phyloP scores from a whole-genome alignment of 2,329 filamentous ascomycete species.

The Fusarium sp. region DNA sequence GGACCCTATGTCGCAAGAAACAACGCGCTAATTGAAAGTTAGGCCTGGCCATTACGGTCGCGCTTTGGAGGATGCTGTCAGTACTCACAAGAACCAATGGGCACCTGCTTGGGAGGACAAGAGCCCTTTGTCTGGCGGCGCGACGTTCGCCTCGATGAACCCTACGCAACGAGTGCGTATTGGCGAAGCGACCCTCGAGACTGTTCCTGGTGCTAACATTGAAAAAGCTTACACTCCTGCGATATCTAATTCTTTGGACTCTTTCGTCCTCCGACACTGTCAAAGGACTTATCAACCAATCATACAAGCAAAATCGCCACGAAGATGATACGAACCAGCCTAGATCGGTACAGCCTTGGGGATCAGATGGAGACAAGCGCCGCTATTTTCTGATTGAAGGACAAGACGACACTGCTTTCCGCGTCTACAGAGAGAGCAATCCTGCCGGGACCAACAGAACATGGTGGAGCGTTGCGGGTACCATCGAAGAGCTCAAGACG shows the following conservation, averaged over 20 bases:
- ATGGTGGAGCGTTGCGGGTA: conserved; percentile 93
- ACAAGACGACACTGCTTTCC: conserved; percentile 90
- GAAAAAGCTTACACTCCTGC: conserved; percentile 79
- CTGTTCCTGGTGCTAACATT: conserved; percentile 6
- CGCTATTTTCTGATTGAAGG: conserved; percentile 95
- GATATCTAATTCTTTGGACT: conserved; percentile 86
- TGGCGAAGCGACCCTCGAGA: not conserved
- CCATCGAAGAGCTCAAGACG: conserved; percentile 82
- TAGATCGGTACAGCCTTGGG: conserved; percentile 90
- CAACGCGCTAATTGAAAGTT: conserved; percentile 30
- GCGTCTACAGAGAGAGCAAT: conserved; percentile 93
- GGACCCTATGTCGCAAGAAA: not conserved
- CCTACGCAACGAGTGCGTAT: conserved; percentile 79
- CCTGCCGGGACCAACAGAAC: conserved; percentile 77
- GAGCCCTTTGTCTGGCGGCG: conserved; percentile 83
- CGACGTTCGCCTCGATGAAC: conserved; percentile 83
- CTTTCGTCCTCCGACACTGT: conserved; percentile 87
- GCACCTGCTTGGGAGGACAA: conserved; percentile 81
- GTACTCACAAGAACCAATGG: conserved; percentile 89
- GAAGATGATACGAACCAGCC: conserved; percentile 84
- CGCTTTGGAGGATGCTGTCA: conserved; percentile 91
- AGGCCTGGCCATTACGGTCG: conserved; percentile 93
- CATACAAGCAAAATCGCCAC: conserved; percentile 87
- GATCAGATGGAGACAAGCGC: conserved; percentile 86
- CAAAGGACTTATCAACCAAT: conserved; percentile 82